Evolutionary conservation across 2,329 filamentous ascomycete species (phyloP), one percentile per base, ranked within the genome.

Genomic region (Talaromyces marneffei): DNA sequence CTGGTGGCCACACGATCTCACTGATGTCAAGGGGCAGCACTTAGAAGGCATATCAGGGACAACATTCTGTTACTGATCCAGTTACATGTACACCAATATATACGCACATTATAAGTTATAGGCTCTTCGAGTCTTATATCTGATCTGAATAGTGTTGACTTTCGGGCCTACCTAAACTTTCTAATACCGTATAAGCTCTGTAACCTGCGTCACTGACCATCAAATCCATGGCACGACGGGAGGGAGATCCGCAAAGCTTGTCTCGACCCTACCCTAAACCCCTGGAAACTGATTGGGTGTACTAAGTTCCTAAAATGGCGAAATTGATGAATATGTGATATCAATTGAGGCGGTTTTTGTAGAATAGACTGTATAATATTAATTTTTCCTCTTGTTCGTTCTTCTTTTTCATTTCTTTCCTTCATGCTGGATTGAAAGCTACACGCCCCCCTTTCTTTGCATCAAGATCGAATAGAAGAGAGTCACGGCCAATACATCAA

Each of bases 301-400:
- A 20, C 2, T 23, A n/a, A 39, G 2, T 33, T 31, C 33, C 31
- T 52, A 37, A 7, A 53, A 55, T 40, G 57, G 46, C 57, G 35
- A 59, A 53, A 12, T 59, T 59, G 57, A 59, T 59, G 57, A 16
- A 37, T 18, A 27, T 48, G 40, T 55, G 58, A 60, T 60, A 54
- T 55, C 58, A 55, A 48, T 23, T 55, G 58, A 29, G 58, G 48
- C 48, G n/a, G 58, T 37, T 46, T 5, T 55, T 29, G 12, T 57
- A 33, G n/a, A 46, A 55, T n/a, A 14, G 48, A n/a, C 37, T 23
- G 46, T 60, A 42, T 55, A 42, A 60, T 44, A 42, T 20, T 40
- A 16, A 44, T 44, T 31, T 53, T 16, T 3, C 18, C 14, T 10
- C n/a, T 25, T 7, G 7, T 42, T 12, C 18, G 14, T 10, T 46